Percentiles rank a stretch among this genome's conserved stretches.
Conservation (phyloP, 257 asterid genomes). For the Salvia miltiorrhiza region DNA sequence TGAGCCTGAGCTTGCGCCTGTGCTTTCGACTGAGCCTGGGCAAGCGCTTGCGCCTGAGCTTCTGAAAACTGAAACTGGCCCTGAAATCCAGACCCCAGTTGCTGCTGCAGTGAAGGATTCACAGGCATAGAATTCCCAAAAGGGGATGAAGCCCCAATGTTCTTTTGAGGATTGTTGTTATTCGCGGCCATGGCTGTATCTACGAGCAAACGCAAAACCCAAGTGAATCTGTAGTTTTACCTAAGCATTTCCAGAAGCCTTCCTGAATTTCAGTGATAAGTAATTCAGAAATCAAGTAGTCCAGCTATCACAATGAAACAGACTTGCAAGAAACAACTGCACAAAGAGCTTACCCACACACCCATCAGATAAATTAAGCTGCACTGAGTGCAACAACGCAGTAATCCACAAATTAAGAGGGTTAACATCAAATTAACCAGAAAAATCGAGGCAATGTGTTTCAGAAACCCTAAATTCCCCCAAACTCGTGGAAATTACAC, state of each 20-base stretch:
- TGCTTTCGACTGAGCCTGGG: conserved; percentile 71
- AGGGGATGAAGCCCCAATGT: conserved; percentile 73
- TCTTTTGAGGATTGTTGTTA: conserved; percentile 76
- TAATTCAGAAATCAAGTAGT: background rate
- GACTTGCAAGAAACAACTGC: background rate
- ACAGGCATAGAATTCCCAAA: conserved; percentile 68
- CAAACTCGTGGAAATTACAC: background rate
- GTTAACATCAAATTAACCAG: background rate
- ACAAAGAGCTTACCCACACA: conserved; percentile 7
- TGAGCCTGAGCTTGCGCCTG: conserved; percentile 62
- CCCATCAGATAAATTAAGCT: conserved; percentile 17
- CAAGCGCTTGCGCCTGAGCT: conserved; percentile 83
- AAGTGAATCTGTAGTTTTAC: conserved; percentile 15
- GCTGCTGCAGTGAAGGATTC: conserved; percentile 62
- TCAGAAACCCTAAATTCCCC: conserved; percentile 33
- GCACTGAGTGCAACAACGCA: background rate
- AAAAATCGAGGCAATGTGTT: background rate
- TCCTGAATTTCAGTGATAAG: conserved; percentile 17
- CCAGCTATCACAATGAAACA: background rate
- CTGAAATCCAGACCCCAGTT: conserved; percentile 60
- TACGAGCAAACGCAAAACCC: conserved; percentile 10
- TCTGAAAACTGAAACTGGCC: conserved; percentile 75
- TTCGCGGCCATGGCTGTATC: conserved; percentile 65
- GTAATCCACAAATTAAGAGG: background rate
- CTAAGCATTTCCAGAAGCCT: conserved; percentile 12